Evolutionary conservation across 148 eudicot species (phyloP), one percentile per base, ranked within the genome.

Genomic region (Rhododendron simsii): DNA sequence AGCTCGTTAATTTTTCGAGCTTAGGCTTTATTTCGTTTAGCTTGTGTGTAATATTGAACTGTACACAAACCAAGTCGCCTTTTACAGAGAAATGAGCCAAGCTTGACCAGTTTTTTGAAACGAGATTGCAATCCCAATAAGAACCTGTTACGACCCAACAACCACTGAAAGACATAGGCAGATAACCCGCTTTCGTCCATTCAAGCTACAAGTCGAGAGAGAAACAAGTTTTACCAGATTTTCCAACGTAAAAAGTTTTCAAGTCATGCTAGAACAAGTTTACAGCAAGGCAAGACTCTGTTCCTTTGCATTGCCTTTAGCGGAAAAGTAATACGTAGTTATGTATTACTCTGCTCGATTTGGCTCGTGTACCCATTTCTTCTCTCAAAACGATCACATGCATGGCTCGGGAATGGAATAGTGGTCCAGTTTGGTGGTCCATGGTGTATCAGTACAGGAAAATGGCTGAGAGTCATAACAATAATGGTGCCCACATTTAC

Each of bases 351-450:
- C 41, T 13, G 20, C 41, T 71, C 39, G 20, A 33, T 4, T 33
- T 9, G 79, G 26, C 79, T 16, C 23, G 48, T 75, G 2, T 75
- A 37, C n/a, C n/a, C 7, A 12, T 35, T 37, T 39, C 23, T 18
- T 20, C 45, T 41, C 45, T 41, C 45, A 41, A 82, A 37, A 37
- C 12, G 15, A 37, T 4, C 50, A 57, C 51, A 82, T 45, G 57
- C 57, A 47, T 47, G 81, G 35, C 26, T 44, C 28, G 45, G 26
- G 55, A 33, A 44, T 44, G 75, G 75, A 82, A 11, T 63, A 13
- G 44, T 82, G 84, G 84, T 37, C 84, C 84, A 82, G 20, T 39
- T 82, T 28, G 75, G 84, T 82, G 84, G 84, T 82, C 84, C 84
- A 82, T 63, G 83, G 63, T 37, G 23, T 48, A 61, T 82, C 74